Evolutionary conservation across 352 stramenopile genomes (phyloP).

Genomic region (Pilasporangium apinafurcum): DNA sequence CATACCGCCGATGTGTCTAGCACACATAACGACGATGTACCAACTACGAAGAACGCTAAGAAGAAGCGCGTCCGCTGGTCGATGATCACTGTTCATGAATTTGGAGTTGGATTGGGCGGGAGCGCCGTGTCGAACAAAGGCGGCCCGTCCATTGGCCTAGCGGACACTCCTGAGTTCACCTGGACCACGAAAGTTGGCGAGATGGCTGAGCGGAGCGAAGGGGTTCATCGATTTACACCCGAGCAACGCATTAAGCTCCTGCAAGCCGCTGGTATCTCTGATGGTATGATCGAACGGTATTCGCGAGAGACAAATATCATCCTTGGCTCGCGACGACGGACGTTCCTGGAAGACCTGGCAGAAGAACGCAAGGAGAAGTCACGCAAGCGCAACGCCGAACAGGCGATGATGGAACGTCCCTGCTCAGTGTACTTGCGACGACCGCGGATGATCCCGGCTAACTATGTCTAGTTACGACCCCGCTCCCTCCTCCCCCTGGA

Average conservation of each 20-base stretch:
- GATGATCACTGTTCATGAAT: slow-evolving; percentile 43
- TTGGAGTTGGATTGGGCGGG: slow-evolving; percentile 33
- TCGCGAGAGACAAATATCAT: slow-evolving; percentile 42
- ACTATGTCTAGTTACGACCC: slow-evolving; percentile 37
- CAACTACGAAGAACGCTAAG: slow-evolving; percentile 2
- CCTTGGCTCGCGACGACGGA: slow-evolving; percentile 24
- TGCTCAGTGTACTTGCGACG: slow-evolving; percentile 39
- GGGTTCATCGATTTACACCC: slow-evolving; percentile 33
- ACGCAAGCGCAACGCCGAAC: slow-evolving; percentile 38
- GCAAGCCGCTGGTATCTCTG: slow-evolving; percentile 21
- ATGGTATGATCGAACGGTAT: slow-evolving; percentile 38
- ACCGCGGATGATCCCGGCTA: slow-evolving; percentile 61
- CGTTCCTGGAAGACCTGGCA: slow-evolving; percentile 21
- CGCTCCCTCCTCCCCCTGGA: too few relatives aligned
- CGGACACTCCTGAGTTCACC: slow-evolving; percentile 34
- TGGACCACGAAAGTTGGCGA: slow-evolving; percentile 42
- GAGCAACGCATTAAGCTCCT: slow-evolving; percentile 26
- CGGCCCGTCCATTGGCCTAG: slow-evolving; percentile 31
- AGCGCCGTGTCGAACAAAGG: slow-evolving; percentile 29
- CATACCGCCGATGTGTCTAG: slow-evolving; percentile 1
- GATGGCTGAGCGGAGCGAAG: slow-evolving; percentile 39
- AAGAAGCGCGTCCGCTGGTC: slow-evolving; percentile 33
- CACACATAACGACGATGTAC: too few relatives aligned
- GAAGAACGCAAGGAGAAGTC: slow-evolving; percentile 12
- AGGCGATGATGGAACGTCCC: slow-evolving; percentile 31